phyloP scores from a whole-genome alignment of 2,329 filamentous ascomycete genomes.

The Fusarium sp. region DNA sequence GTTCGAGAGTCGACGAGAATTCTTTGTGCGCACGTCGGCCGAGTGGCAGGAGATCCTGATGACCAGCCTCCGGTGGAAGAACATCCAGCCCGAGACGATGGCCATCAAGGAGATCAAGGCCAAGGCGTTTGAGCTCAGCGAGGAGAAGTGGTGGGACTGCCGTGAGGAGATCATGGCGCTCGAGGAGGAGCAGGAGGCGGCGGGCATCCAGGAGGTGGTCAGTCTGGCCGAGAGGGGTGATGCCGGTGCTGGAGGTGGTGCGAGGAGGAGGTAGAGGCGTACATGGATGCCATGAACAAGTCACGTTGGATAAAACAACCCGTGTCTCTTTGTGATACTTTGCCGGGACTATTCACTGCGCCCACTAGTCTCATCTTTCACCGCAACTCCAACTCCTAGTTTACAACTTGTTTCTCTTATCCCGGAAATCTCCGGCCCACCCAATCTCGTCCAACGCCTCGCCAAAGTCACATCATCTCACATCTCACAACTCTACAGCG shows the following conservation, averaged over 20 bases:
- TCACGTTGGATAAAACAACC: neutral
- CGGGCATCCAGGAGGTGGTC: conserved; percentile 95
- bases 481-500: conserved; percentile 25
- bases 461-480: neutral
- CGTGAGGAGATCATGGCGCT: conserved; percentile 92
- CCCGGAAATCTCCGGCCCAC: neutral
- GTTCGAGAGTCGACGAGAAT: conserved; percentile 92
- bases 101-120: conserved; percentile 93
- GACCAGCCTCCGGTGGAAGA: conserved; percentile 79
- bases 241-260: conserved; percentile 59
- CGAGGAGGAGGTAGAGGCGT: conserved; percentile 51
- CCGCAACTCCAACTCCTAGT: too few species aligned
- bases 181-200: conserved; percentile 96
- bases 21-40: conserved; percentile 88
- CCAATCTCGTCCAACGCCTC: conserved; percentile 12
- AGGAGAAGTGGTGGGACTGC: conserved; percentile 99
- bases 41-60: conserved; percentile 94
- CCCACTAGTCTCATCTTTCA: neutral
- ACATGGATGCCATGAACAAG: neutral
- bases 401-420: neutral
- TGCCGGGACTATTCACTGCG: too few species aligned
- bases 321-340: neutral
- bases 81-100: conserved; percentile 76
- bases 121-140: conserved; percentile 89
- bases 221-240: conserved; percentile 83